phyloP scores from a whole-genome alignment of 768 basidiomycete genomes.

The Ephemerocybe angulata region DNA sequence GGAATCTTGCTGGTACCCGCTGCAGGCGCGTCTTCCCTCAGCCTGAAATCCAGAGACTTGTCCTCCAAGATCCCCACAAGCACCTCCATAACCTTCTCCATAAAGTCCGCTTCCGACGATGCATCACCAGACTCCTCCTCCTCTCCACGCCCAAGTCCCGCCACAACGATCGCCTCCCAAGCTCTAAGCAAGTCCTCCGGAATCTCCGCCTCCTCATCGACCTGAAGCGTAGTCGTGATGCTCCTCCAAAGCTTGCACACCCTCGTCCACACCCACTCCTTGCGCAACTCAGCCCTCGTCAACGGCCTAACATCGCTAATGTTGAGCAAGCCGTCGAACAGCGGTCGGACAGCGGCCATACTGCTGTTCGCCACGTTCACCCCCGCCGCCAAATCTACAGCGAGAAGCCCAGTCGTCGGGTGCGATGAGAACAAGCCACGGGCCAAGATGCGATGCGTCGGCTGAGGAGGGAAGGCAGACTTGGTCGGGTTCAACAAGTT shows the following conservation, averaged over 20 bases:
- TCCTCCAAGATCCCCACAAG: slow-evolving; percentile 50
- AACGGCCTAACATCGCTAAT: slow-evolving; percentile 55
- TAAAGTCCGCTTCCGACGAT: slow-evolving; percentile 29
- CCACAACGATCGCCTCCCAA: slow-evolving; percentile 10
- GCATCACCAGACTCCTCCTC: slow-evolving; percentile 37
- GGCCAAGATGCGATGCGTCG: slow-evolving; percentile 43
- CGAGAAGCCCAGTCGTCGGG: slow-evolving; percentile 27
- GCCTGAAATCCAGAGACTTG: slow-evolving; percentile 38
- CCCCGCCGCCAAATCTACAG: slow-evolving; percentile 10
- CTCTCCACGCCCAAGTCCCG: slow-evolving; percentile 29
- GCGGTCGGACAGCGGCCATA: slow-evolving; percentile 42
- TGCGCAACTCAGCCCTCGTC: slow-evolving; percentile 52
- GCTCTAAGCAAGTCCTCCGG: slow-evolving; percentile 50
- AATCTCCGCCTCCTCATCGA: slow-evolving; percentile 40
- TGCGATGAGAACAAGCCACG: slow-evolving; percentile 51
- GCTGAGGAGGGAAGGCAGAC: not conserved
- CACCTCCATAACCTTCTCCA: slow-evolving; percentile 36
- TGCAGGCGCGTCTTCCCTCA: slow-evolving; percentile 17
- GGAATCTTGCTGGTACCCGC: slow-evolving; percentile 9
- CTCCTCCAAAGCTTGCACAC: slow-evolving; percentile 54
- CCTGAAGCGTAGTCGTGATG: slow-evolving; percentile 40
- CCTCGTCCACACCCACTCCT: slow-evolving; percentile 48
- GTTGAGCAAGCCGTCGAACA: slow-evolving; percentile 52
- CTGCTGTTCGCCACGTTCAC: slow-evolving; percentile 24
- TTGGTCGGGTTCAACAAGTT: slow-evolving; percentile 3